Evolutionary conservation across 1,284 basidiomycete genomes (phyloP), one percentile per base, ranked within the genome.

Genomic region (Sanghuangporus weigelae): DNA sequence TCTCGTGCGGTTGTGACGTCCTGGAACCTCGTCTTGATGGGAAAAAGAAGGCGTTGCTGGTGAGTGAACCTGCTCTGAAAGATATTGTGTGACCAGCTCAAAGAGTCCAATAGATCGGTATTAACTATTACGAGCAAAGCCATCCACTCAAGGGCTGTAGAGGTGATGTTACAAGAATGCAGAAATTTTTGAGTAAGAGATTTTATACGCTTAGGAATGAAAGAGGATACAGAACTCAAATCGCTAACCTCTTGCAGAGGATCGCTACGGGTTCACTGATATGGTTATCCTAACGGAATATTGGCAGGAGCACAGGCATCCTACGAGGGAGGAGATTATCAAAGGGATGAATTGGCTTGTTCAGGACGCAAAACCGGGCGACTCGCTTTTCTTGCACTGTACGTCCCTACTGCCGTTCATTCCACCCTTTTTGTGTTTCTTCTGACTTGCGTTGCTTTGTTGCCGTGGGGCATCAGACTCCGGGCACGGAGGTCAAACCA

Each of bases 361-460:
- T 14, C 75, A 74, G 11, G 89, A 81, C 68, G 93, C 94, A 14
- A 75, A 78, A 54, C 86, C 91, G 2, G 88, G 96, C 68, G 95
- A 96, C 71, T 87, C 92, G 0, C 77, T 96, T 42, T 96, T 96
- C 80, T 93, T 96, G 81, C 93, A 96, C 71, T 96, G 92, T 92
- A 67, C 64, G 86, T 8, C 11, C n/a, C 23, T 50, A 21, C 7
- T 55, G 11, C 31, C 21, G 1, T 23, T 10, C 2, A 21, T n/a
- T 49, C 8, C 48, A 16, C 35, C 12, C 19, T 16, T 51, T n/a
- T 51, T 35, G 71, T 3, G 7, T 19, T 14, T 39, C 3, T 40
- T 12, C 38, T 21, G 54, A 49, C 16, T 21, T 12, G 12, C 23
- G 7, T 46, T 48, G 26, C n/a, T 42, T 42, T 42, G 10, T 42